Percentiles rank a stretch among this genome's conserved stretches.
Evolutionary conservation across 2,329 filamentous ascomycete genomes (phyloP).

Genomic region (Fusarium mangiferae): DNA sequence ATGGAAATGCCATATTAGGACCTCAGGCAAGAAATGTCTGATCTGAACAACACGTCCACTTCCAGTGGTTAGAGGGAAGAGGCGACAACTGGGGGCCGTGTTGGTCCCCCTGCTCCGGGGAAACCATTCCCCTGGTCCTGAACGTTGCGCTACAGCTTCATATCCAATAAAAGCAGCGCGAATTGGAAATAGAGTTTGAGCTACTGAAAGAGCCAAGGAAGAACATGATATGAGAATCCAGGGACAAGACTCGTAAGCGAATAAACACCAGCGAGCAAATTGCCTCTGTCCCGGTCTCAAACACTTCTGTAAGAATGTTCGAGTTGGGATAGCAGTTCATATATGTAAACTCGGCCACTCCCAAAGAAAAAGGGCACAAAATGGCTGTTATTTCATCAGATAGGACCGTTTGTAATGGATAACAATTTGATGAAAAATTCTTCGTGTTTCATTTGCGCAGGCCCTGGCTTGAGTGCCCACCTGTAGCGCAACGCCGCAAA

Average conservation of each 20-base stretch:
- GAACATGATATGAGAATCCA: not conserved
- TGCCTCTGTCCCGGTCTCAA: too few relatives aligned
- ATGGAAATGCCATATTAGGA: rapidly evolving
- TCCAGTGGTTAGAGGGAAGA: not conserved
- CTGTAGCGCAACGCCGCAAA: not conserved
- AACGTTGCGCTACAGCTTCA: too few relatives aligned
- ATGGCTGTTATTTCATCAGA: rapidly evolving
- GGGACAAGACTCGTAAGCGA: not conserved
- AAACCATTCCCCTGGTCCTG: not conserved
- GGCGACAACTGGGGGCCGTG: not conserved
- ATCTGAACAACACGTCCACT: not conserved
- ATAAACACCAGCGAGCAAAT: too few relatives aligned
- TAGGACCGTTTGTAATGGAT: rapidly evolving
- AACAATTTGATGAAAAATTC: not conserved
- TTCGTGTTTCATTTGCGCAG: not conserved
- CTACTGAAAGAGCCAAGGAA: not conserved
- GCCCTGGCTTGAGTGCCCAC: not conserved
- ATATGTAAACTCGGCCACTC: not conserved
- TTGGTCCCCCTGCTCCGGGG: not conserved
- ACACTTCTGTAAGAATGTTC: too few relatives aligned
- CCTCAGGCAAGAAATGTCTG: not conserved
- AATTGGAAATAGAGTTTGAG: not conserved
- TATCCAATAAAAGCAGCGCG: not conserved
- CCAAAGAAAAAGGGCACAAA: too few relatives aligned
- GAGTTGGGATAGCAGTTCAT: rapidly evolving